Evolutionary conservation across 1,139 yeast species (phyloP).

Genomic region (Saccharomyces pastorianus): DNA sequence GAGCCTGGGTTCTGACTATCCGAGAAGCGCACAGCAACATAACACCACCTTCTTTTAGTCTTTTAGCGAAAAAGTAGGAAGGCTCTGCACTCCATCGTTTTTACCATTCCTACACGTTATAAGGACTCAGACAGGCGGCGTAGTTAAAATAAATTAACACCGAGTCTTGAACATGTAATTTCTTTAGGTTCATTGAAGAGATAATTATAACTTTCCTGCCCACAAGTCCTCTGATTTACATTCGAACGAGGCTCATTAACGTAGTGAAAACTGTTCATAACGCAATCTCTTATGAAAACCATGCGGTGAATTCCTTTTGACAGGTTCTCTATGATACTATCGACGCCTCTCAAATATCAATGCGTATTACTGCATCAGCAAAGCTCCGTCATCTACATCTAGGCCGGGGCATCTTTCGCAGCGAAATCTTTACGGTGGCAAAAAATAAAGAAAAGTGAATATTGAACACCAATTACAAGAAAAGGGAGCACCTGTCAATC

Average conservation of each 20-base stretch:
- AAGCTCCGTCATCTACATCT: not conserved
- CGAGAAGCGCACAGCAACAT: too few species aligned
- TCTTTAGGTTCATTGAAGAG: not conserved
- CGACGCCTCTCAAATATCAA: not conserved
- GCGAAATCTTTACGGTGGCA: constrained; percentile 4
- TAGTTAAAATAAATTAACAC: not conserved
- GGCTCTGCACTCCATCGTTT: too few species aligned
- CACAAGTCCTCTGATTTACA: not conserved
- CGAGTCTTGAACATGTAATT: not conserved
- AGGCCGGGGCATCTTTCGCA: not conserved
- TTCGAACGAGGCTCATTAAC: not conserved
- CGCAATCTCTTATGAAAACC: not conserved
- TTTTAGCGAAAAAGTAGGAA: too few species aligned
- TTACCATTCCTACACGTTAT: not conserved
- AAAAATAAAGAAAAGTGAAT: constrained; percentile 1
- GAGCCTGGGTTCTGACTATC: too few species aligned
- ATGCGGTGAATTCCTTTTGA: not conserved
- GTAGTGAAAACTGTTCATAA: not conserved
- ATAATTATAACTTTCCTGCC: not conserved
- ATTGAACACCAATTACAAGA: not conserved
- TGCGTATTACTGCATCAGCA: not conserved
- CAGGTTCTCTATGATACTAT: not conserved
- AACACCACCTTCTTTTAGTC: too few species aligned
- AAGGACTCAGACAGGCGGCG: not conserved
- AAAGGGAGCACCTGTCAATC: not conserved